Conservation (phyloP, 495 filamentous ascomycete genomes). For the Parachaetomium inaequale region DNA sequence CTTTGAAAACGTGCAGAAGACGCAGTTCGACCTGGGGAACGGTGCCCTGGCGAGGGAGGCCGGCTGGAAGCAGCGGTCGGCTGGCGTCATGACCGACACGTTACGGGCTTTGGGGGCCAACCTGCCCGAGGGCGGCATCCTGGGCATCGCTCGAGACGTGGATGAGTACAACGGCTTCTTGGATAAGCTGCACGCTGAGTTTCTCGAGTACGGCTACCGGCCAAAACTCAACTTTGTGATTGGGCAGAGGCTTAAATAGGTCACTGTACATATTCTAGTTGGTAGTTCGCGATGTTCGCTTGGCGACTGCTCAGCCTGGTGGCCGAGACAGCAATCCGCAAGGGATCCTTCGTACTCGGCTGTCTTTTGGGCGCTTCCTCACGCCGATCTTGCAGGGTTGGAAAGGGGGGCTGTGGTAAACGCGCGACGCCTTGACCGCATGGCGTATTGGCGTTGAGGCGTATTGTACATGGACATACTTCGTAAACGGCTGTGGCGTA, state of each 20-base stretch:
- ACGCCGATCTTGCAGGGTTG: too few relatives aligned
- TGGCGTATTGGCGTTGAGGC: too few relatives aligned
- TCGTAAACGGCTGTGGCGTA: too few relatives aligned
- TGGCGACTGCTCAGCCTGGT: too few relatives aligned
- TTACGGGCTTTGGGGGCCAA: not conserved
- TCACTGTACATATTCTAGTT: too few relatives aligned
- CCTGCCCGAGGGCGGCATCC: not conserved
- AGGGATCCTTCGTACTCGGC: too few relatives aligned
- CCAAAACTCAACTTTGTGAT: conserved; percentile 1
- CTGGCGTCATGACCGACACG: not conserved
- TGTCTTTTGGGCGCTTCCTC: too few relatives aligned
- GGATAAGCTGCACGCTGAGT: not conserved
- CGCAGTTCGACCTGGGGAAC: not conserved
- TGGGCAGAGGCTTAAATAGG: not conserved
- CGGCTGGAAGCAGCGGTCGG: not conserved
- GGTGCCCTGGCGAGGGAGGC: not conserved
- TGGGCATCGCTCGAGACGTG: not conserved
- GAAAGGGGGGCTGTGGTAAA: too few relatives aligned
- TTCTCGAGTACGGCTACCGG: not conserved
- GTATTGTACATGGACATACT: too few relatives aligned
- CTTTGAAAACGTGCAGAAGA: not conserved
- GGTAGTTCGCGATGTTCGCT: not conserved
- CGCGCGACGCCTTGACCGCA: too few relatives aligned
- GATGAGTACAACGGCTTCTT: not conserved
- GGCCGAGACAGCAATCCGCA: too few relatives aligned